These are phyloP conservation scores for Colletotrichum abscissum DNA, from an alignment of 2,329 filamentous ascomycete genomes.

Conservation along the genomic window DNA sequence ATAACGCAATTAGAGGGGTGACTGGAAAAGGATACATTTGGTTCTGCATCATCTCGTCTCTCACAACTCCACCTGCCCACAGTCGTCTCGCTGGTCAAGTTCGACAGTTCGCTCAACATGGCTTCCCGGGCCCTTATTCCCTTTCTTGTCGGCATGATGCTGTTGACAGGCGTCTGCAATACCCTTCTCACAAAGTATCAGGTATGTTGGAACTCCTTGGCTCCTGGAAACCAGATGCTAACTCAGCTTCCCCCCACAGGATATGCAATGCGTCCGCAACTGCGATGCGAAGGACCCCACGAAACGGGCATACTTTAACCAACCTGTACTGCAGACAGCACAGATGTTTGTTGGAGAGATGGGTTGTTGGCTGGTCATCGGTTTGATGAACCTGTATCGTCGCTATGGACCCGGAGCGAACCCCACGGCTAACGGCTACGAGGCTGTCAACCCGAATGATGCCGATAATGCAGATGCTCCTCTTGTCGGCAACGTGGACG, in stretches of 20 bases:
- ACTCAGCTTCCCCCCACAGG: slow-evolving; percentile 58
- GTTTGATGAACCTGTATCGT: slow-evolving; percentile 73
- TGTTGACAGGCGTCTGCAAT: slow-evolving; percentile 95
- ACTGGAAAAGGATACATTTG: neutral
- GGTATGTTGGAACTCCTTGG: slow-evolving; percentile 60
- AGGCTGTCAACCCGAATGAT: slow-evolving; percentile 65
- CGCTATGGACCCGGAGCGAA: slow-evolving; percentile 60
- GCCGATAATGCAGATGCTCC: slow-evolving; percentile 56
- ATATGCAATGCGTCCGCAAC: slow-evolving; percentile 96
- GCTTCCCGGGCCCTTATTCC: slow-evolving; percentile 78
- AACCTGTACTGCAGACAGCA: slow-evolving; percentile 94
- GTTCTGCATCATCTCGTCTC: neutral
- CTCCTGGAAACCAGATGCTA: neutral
- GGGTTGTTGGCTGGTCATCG: slow-evolving; percentile 94
- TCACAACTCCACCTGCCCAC: neutral
- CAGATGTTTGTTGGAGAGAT: slow-evolving; percentile 99
- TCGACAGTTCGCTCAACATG: slow-evolving; percentile 62
- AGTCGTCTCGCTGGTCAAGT: neutral
- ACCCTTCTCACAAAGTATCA: slow-evolving; percentile 97
- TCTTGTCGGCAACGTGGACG: slow-evolving; percentile 54
- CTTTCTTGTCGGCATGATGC: slow-evolving; percentile 94
- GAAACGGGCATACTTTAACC: slow-evolving; percentile 82
- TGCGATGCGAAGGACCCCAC: slow-evolving; percentile 78
- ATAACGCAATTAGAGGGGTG: neutral
- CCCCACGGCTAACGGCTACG: slow-evolving; percentile 68